Percentiles rank a stretch among this genome's conserved stretches.
Evolutionary conservation across 495 filamentous ascomycete species (phyloP).

Genomic region (Margaritispora aquatica): DNA sequence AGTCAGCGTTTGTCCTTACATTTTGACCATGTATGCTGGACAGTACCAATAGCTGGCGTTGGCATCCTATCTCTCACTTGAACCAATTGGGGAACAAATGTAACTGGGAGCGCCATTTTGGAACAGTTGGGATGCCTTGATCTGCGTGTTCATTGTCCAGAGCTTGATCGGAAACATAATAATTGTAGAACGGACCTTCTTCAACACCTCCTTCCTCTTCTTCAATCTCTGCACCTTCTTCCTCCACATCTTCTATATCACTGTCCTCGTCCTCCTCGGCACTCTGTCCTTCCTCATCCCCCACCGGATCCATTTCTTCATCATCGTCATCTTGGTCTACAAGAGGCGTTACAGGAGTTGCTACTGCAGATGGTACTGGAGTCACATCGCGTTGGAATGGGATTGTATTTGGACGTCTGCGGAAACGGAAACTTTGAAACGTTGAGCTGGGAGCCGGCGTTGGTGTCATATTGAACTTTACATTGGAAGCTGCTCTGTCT

Average conservation of each 20-base stretch:
- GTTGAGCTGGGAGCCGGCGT: slow-evolving; percentile 8
- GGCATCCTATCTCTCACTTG: neutral
- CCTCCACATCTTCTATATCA: slow-evolving; percentile 17
- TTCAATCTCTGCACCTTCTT: slow-evolving; percentile 20
- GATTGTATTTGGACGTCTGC: slow-evolving; percentile 12
- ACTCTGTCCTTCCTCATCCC: slow-evolving; percentile 16
- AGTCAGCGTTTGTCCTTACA: neutral
- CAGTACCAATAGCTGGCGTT: neutral
- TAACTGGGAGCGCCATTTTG: neutral
- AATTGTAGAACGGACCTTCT: slow-evolving; percentile 24
- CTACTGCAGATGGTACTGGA: slow-evolving; percentile 18
- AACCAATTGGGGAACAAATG: neutral
- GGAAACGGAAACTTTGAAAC: slow-evolving; percentile 2
- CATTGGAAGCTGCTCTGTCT: neutral
- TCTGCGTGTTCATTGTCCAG: too few relatives aligned
- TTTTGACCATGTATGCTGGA: neutral
- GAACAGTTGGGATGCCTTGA: too few relatives aligned
- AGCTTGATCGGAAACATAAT: neutral
- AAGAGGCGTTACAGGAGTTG: slow-evolving; percentile 25
- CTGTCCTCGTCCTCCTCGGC: slow-evolving; percentile 18
- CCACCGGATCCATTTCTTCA: slow-evolving; percentile 20
- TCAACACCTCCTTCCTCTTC: slow-evolving; percentile 31
- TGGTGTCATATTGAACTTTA: slow-evolving; percentile 9
- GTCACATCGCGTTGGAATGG: slow-evolving; percentile 13
- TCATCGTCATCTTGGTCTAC: slow-evolving; percentile 26